Evolutionary conservation across 345 rosid genomes (phyloP).

Genomic region (Syzygium aqueum): DNA sequence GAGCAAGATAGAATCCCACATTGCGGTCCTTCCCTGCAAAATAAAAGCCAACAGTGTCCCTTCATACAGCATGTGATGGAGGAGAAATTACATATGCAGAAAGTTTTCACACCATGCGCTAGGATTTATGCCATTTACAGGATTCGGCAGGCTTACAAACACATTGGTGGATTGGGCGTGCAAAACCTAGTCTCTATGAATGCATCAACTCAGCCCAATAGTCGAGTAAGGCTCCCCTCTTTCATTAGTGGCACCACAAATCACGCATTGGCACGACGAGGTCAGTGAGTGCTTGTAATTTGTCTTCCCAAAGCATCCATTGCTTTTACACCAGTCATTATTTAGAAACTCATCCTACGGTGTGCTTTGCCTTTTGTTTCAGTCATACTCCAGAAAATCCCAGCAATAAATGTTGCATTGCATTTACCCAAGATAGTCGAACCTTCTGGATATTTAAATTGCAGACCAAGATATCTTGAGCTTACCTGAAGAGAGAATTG

Average conservation of each 20-base stretch:
- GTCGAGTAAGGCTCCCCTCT: not conserved
- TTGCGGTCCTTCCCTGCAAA: slow-evolving; percentile 81
- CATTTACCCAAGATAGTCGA: not conserved
- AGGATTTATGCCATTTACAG: not conserved
- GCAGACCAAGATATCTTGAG: not conserved
- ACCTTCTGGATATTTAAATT: not conserved
- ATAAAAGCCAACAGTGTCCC: not conserved
- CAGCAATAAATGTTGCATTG: not conserved
- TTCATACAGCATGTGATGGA: not conserved
- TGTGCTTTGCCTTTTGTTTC: not conserved
- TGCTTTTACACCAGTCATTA: not conserved
- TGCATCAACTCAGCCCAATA: not conserved
- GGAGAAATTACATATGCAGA: not conserved
- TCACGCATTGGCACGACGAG: not conserved
- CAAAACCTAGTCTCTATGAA: not conserved
- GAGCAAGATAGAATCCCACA: slow-evolving; percentile 83
- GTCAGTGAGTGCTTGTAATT: not conserved
- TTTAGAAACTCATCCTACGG: not conserved
- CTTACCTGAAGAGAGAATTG: slow-evolving; percentile 82
- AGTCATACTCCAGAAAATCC: not conserved
- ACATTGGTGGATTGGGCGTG: not conserved
- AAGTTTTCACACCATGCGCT: not conserved
- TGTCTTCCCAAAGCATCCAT: not conserved
- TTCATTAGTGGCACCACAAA: not conserved
- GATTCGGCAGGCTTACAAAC: not conserved